Conservation (phyloP, 208 protist genomes). For the Kentomonas sorsogonicus region DNA sequence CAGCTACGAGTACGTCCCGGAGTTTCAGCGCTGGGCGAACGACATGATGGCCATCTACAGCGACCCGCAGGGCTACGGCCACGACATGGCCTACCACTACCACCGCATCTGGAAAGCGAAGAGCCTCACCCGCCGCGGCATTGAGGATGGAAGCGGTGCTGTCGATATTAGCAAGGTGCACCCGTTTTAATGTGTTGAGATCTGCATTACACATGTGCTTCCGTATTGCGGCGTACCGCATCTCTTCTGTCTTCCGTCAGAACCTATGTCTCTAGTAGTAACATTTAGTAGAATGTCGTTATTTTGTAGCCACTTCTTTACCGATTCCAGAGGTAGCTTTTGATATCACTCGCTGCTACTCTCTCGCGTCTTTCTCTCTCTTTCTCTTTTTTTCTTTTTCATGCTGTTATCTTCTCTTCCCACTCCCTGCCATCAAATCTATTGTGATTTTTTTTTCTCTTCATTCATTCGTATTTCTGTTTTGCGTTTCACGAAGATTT, state of each 20-base stretch:
- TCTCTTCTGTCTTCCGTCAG: too few species aligned
- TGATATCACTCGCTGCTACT: neutral
- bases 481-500: too few species aligned
- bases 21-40: conserved; percentile 89
- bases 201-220: neutral
- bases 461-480: neutral
- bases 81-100: conserved; percentile 90
- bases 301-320: too few species aligned
- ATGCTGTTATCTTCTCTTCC: neutral
- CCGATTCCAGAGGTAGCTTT: too few species aligned
- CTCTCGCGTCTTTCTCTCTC: neutral
- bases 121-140: conserved; percentile 60
- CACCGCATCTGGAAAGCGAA: conserved; percentile 89
- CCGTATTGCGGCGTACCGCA: neutral
- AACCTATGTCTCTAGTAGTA: too few species aligned
- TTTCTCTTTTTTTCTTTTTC: conserved; percentile 9
- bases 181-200: conserved; percentile 29
- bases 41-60: conserved; percentile 89
- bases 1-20: conserved; percentile 87
- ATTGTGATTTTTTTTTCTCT: neutral
- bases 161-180: conserved; percentile 72
- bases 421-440: neutral
- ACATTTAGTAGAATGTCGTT: conserved; percentile 5
- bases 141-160: conserved; percentile 79
- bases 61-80: conserved; percentile 76